Evolutionary conservation across 192 early-diverging fungal genomes (phyloP).

Genomic region (Backusella liffmaniae): DNA sequence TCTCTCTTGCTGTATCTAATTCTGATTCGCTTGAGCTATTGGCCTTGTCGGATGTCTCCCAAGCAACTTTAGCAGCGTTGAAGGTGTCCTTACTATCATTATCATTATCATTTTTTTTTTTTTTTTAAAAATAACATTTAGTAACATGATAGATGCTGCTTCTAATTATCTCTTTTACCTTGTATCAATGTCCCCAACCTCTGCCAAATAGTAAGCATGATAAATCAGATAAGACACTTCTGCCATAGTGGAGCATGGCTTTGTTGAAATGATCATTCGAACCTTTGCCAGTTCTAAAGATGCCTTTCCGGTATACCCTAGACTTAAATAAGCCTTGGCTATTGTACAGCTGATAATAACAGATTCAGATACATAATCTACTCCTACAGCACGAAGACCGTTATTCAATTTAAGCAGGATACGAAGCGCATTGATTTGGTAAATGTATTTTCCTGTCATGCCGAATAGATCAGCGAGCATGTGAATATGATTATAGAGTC

Average conservation of each 20-base stretch:
- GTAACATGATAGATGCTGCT: neutral
- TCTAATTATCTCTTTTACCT: constrained; percentile 31
- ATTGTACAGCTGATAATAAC: constrained; percentile 39
- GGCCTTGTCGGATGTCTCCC: neutral
- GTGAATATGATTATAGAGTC: constrained; percentile 52
- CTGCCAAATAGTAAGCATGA: constrained; percentile 57
- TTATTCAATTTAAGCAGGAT: constrained; percentile 60
- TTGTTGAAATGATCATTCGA: constrained; percentile 35
- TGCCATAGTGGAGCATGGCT: constrained; percentile 19
- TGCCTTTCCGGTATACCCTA: constrained; percentile 79
- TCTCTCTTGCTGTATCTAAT: neutral
- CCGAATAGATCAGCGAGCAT: constrained; percentile 63
- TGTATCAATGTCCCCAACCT: constrained; percentile 57
- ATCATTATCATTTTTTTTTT: too few relatives aligned
- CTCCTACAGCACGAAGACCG: constrained; percentile 30
- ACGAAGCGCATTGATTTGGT: constrained; percentile 53
- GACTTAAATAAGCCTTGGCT: constrained; percentile 50
- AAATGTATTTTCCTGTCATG: constrained; percentile 49
- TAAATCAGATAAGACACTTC: constrained; percentile 48
- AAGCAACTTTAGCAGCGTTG: neutral
- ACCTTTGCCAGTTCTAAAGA: constrained; percentile 53
- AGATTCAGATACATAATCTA: constrained; percentile 25
- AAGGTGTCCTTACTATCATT: constrained; percentile 10
- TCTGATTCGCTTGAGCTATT: neutral
- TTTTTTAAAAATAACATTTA: neutral